Base-by-base conservation (phyloP, 164 flowering plant genomes). In the Buxus sempervirens region DNA sequence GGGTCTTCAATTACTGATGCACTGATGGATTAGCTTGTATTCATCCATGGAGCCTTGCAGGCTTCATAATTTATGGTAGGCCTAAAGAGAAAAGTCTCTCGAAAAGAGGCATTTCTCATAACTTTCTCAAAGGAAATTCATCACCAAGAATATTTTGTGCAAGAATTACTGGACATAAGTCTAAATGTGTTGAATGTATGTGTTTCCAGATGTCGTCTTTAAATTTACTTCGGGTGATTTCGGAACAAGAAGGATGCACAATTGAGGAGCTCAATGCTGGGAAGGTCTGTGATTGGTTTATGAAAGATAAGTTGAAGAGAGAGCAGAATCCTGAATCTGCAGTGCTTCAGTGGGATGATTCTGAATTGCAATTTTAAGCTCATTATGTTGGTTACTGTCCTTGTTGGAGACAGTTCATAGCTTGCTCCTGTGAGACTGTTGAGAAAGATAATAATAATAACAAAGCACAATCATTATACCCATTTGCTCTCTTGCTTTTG, bases 221-320 rank as follows among this genome's bases (percentile, higher is more conserved):
- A 71, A 93, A 93, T 66, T 68, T 93, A 28, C 72, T 91, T 60
- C 81, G 88, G 79, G 97, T 93, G 77, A 84, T 91, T 69, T 63
- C 93, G 32, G 97, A 93, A 78, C 89, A 93, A 78, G 98, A 92
- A 80, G 96, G 90, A 3, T 81, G 79, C 58, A 6, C 83, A 1
- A 92, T 90, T 16, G 93, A 92, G 82, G 96, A 92, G 78, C 83
- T 92, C 28, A 92, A 92, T 72, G 94, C 96, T 0, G 98, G 94
- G 64, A 86, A 67, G 67, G 32, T 90, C 9, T 90, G 97, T 54
- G 97, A 93, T 74, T 91, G 98, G 96, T 91, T 93, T 65, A 13
- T 90, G n/a, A 91, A 93, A 72, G 98, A 93, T 64, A 90, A 83
- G 81, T 83, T 90, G 32, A 93, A 90, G 65, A 79, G 93, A 75